Evolutionary conservation across 2,329 filamentous ascomycete species (phyloP).

Genomic region (Xylariaceae sp.): DNA sequence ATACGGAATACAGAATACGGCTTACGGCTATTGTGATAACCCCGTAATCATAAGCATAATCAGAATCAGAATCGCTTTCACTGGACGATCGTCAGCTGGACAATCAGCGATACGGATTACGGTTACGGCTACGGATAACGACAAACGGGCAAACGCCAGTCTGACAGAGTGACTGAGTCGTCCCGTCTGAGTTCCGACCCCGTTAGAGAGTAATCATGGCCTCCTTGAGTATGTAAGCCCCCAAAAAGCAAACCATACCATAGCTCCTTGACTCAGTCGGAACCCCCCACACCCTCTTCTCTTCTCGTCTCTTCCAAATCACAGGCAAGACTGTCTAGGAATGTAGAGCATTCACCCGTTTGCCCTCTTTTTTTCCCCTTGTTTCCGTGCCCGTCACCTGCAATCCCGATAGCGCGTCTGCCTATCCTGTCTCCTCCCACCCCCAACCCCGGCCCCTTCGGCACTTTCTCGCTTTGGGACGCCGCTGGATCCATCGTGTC

Average conservation of each 20-base stretch:
- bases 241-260: background rate
- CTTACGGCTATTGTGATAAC: slow-evolving; percentile 22
- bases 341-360: background rate
- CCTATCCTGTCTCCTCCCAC: background rate
- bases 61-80: background rate
- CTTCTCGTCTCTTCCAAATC: background rate
- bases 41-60: background rate
- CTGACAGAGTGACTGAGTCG: too few species aligned
- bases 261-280: slow-evolving; percentile 3
- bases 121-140: too few species aligned
- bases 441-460: background rate
- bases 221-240: slow-evolving; percentile 32
- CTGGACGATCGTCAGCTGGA: too few species aligned
- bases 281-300: background rate
- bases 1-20: too few species aligned
- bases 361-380: too few species aligned
- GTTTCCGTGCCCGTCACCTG: too few species aligned
- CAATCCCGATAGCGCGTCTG: background rate
- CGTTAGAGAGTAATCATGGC: slow-evolving; percentile 23
- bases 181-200: too few species aligned
- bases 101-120: too few species aligned
- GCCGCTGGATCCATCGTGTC: background rate
- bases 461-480: background rate
- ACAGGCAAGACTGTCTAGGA: background rate
- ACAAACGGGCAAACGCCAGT: too few species aligned